Evolutionary conservation across 345 rosid genomes (phyloP), one percentile per base, ranked within the genome.

Genomic region (Pelargonium nanum): DNA sequence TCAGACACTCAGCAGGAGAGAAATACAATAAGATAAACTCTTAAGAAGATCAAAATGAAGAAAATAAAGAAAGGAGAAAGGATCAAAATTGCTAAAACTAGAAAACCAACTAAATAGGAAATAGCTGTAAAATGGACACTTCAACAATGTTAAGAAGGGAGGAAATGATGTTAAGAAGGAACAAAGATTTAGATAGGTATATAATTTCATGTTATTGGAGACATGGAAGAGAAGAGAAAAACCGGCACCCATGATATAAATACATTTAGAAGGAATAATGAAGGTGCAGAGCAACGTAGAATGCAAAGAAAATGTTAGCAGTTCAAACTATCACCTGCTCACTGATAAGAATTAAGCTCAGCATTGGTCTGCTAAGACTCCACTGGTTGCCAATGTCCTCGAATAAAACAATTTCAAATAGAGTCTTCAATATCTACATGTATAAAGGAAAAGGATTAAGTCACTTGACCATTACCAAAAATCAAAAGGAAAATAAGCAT

Each of bases 281-380:
- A 10, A 34, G 60, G 24, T 34, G 20, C 34, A 58, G 24, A 60
- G 32, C 26, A 19, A 23, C 19, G 22, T 22, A 53, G 16, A 25
- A 53, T 8, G 12, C 19, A 53, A 61, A 63, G 58, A 24, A 20
- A 23, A 65, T 55, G 24, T 40, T 57, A 20, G 24, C 5, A 10
- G 10, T 21, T 26, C 50, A 63, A 72, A 44, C 8, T 3, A 56
- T 64, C 19, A 86, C 99, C 89, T 93, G 96, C 67, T 89, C 95
- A 69, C 80, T 87, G 44, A 93, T 80, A 65, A 93, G 91, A 75
- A 87, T 84, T 76, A 92, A 78, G 78, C 96, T 87, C 72, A 92
- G 75, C 93, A 92, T 89, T 24, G 98, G 98, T 64, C 98, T 85
- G 82, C 98, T 92, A 60, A 92, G 95, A 78, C 98, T 92, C 98